These are phyloP conservation scores for Eucalyptus shirleyi DNA, from an alignment of 345 rosid species.

Conservation along the genomic window DNA sequence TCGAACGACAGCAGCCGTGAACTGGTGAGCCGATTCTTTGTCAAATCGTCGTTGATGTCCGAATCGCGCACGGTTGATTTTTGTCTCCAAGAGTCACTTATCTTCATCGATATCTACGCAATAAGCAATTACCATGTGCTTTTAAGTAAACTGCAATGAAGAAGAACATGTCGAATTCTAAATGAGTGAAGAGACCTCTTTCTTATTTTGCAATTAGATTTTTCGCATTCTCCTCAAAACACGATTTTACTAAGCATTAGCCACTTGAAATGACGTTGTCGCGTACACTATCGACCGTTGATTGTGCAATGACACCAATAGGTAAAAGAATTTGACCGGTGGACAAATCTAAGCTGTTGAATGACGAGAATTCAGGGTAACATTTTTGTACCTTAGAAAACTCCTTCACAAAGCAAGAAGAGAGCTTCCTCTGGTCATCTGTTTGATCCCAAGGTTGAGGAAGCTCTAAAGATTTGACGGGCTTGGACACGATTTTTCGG, in stretches of 20 bases:
- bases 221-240: not conserved
- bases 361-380: not conserved
- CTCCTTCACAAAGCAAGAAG: not conserved
- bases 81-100: not conserved
- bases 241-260: rapidly evolving
- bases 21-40: rapidly evolving
- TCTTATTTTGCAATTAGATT: not conserved
- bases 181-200: not conserved
- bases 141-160: not conserved
- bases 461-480: not conserved
- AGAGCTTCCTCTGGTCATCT: not conserved
- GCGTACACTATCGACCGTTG: not conserved
- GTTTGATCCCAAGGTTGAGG: not conserved
- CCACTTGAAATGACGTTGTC: not conserved
- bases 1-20: not conserved
- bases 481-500: not conserved
- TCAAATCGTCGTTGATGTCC: not conserved
- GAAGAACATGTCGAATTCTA: not conserved
- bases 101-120: not conserved
- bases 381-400: not conserved
- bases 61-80: not conserved
- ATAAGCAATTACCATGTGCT: not conserved
- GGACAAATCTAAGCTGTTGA: not conserved
- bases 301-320: not conserved
- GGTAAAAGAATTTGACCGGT: not conserved